Conservation (phyloP, 495 filamentous ascomycete genomes). For the Rostrohypoxylon terebratum region DNA sequence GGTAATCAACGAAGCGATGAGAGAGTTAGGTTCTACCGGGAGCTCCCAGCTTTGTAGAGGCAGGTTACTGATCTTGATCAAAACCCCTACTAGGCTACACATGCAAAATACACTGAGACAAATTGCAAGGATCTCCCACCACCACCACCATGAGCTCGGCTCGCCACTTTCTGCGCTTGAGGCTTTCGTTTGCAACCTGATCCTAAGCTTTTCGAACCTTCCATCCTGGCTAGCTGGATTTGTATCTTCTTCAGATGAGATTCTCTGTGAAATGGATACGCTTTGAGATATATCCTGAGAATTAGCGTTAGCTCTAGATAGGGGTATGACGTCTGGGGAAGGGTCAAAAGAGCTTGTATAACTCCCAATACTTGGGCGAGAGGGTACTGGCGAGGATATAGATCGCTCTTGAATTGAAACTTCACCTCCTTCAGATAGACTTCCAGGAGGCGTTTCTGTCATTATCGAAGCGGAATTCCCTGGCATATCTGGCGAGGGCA, state of each 20-base stretch:
- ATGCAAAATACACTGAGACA: constrained; percentile 26
- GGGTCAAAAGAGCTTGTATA: not conserved
- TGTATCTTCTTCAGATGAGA: not conserved
- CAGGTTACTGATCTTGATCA: constrained; percentile 52
- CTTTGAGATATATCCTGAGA: not conserved
- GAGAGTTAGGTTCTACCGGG: constrained; percentile 58
- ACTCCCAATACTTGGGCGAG: not conserved
- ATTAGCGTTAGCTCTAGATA: not conserved
- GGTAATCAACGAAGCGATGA: constrained; percentile 59
- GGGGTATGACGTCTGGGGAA: not conserved
- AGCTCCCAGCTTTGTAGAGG: constrained; percentile 56
- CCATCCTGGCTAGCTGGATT: not conserved
- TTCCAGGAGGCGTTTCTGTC: not conserved
- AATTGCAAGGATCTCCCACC: constrained; percentile 41
- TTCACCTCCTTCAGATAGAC: not conserved
- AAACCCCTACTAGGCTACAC: constrained; percentile 50
- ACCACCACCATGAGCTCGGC: constrained; percentile 37
- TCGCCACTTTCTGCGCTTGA: not conserved
- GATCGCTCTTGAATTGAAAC: not conserved
- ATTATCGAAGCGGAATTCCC: not conserved
- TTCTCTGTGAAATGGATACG: not conserved
- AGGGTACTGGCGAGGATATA: not conserved
- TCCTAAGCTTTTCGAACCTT: not conserved
- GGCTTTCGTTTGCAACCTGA: not conserved
- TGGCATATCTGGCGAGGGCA: not conserved